phyloP scores from a whole-genome alignment of 306 rosid species.

The Cucurbita argyrosperma region DNA sequence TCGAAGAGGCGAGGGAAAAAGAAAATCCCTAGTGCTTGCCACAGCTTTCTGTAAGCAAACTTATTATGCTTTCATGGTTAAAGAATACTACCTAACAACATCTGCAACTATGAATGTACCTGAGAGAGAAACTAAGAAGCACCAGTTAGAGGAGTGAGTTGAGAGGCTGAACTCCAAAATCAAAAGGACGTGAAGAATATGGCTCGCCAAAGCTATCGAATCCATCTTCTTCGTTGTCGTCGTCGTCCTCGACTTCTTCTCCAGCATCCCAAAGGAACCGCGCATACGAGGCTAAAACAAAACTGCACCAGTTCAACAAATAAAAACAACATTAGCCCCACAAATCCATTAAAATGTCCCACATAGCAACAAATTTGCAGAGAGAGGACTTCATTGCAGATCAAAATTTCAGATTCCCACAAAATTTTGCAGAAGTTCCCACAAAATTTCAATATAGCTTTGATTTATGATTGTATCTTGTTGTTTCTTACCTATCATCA shows the following conservation, averaged over 20 bases:
- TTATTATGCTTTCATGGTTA: background rate
- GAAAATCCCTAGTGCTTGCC: background rate
- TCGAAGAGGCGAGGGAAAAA: background rate
- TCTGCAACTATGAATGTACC: background rate
- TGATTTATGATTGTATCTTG: background rate
- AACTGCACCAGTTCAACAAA: slow-evolving; percentile 31
- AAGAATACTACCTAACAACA: background rate
- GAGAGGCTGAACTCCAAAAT: slow-evolving; percentile 23
- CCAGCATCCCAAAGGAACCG: slow-evolving; percentile 73
- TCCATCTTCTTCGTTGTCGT: background rate
- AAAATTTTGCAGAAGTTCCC: background rate
- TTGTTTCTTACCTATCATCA: slow-evolving; percentile 39
- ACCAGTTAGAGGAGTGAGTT: slow-evolving; percentile 36
- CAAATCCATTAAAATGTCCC: background rate
- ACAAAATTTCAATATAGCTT: background rate
- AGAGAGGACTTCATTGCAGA: background rate
- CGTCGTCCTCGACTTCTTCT: slow-evolving; percentile 23
- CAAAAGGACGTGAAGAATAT: slow-evolving; percentile 14
- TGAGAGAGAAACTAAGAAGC: slow-evolving; percentile 24
- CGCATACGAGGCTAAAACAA: slow-evolving; percentile 74
- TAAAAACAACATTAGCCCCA: background rate
- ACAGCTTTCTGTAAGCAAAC: background rate
- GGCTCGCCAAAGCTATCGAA: slow-evolving; percentile 7
- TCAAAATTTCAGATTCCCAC: background rate
- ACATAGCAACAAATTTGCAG: background rate